Evolutionary conservation across 345 rosid genomes (phyloP).

Genomic region (Pistacia integerrima): DNA sequence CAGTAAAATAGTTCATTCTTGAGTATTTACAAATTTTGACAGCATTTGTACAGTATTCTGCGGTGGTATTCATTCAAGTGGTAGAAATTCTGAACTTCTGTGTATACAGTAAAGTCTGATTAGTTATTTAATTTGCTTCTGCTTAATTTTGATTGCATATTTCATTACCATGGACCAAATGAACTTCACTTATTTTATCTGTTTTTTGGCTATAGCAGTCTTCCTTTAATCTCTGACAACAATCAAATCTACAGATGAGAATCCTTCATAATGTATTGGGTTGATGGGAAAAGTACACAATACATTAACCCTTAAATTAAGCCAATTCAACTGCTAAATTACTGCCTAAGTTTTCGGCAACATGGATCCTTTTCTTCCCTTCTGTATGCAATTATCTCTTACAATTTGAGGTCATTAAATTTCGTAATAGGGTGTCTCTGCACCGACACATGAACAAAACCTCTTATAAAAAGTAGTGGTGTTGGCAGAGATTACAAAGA

Average conservation of each 20-base stretch:
- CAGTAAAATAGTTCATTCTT: too few species aligned
- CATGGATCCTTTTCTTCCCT: background rate
- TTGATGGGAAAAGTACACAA: background rate
- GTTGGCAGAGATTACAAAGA: background rate
- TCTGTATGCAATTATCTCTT: too few species aligned
- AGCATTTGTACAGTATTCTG: too few species aligned
- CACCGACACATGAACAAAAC: background rate
- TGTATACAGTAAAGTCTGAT: background rate
- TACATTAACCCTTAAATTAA: background rate
- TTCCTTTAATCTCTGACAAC: background rate
- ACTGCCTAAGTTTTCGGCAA: background rate
- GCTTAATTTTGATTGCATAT: background rate
- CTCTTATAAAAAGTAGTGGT: background rate
- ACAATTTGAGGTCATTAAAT: too few species aligned
- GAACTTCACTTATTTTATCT: background rate
- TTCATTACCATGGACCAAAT: too few species aligned
- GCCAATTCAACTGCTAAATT: background rate
- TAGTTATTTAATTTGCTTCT: background rate
- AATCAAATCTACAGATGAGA: conserved; percentile 10
- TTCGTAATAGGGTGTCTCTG: too few species aligned
- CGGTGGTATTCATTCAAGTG: background rate
- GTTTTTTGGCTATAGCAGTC: background rate
- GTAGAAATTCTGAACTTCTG: background rate
- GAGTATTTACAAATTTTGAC: too few species aligned
- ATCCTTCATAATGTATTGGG: background rate